Evolutionary conservation across 306 rosid species (phyloP).

Genomic region (Glycyrrhiza uralensis): DNA sequence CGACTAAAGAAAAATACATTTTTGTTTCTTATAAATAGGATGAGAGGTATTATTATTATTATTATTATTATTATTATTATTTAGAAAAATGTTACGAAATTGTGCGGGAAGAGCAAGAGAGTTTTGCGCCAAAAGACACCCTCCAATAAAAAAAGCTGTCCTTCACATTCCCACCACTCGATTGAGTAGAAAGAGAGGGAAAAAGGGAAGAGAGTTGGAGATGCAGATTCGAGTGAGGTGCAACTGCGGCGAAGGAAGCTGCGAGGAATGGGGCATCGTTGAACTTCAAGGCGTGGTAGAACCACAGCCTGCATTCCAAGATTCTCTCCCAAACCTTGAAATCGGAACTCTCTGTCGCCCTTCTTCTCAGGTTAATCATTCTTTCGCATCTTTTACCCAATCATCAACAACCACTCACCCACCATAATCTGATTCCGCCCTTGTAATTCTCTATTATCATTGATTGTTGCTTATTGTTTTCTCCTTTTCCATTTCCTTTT

Average conservation of each 20-base stretch:
- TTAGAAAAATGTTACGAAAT: neutral
- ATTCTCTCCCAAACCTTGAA: conserved; percentile 56
- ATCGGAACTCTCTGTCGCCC: conserved; percentile 78
- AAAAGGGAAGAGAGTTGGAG: neutral
- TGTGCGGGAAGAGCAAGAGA: conserved; percentile 1
- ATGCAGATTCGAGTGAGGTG: conserved; percentile 73
- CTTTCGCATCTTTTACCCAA: too few relatives aligned
- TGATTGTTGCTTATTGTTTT: too few relatives aligned
- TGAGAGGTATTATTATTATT: too few relatives aligned
- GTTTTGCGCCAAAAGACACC: neutral
- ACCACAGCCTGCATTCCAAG: conserved; percentile 53
- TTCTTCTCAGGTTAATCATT: conserved; percentile 53
- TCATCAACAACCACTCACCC: too few relatives aligned
- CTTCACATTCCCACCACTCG: neutral
- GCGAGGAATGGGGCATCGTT: conserved; percentile 76
- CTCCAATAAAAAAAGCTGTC: neutral
- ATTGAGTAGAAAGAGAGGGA: too few relatives aligned
- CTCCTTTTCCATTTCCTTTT: too few relatives aligned
- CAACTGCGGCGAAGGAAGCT: conserved; percentile 54
- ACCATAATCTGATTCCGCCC: too few relatives aligned
- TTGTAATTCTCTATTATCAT: too few relatives aligned
- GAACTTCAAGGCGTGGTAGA: conserved; percentile 78
- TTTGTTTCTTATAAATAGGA: too few relatives aligned
- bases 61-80: too few relatives aligned
- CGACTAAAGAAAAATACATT: too few relatives aligned